A percentile compares a stretch with the other conserved stretches of the same genome.
Conservation (phyloP, 2,329 filamentous ascomycete genomes). For the Fusarium chuoi region DNA sequence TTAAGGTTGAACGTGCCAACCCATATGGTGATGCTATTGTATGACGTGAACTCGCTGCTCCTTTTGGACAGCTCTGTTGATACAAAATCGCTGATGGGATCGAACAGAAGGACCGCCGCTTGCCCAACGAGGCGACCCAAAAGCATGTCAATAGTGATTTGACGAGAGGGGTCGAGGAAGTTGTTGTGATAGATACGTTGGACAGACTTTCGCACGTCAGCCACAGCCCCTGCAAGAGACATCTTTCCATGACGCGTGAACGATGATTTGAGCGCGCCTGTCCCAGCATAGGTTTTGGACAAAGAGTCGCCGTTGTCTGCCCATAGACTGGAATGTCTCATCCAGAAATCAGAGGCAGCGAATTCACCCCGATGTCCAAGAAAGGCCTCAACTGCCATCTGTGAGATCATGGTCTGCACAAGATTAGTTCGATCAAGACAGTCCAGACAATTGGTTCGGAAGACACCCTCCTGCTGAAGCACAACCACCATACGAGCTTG, state of each 20-base stretch:
- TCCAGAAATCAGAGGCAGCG: constrained; percentile 85
- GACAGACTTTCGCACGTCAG: constrained; percentile 95
- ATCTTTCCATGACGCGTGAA: constrained; percentile 96
- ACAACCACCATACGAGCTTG: constrained; percentile 70
- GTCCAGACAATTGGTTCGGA: constrained; percentile 95
- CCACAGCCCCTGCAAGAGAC: constrained; percentile 90
- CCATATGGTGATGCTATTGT: constrained; percentile 79
- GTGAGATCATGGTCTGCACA: constrained; percentile 94
- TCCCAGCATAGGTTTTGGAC: constrained; percentile 96
- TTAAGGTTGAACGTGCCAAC: constrained; percentile 96
- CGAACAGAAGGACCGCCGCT: constrained; percentile 83
- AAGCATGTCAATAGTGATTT: constrained; percentile 94
- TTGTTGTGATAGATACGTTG: constrained; percentile 97
- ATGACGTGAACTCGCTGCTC: constrained; percentile 78
- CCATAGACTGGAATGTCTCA: constrained; percentile 92
- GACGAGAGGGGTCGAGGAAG: constrained; percentile 90
- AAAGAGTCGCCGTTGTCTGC: constrained; percentile 96
- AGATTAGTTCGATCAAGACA: constrained; percentile 96
- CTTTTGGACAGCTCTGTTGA: constrained; percentile 76
- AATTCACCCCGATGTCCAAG: constrained; percentile 76
- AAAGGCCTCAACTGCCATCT: constrained; percentile 90
- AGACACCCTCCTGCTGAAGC: constrained; percentile 93
- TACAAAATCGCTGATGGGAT: constrained; percentile 94
- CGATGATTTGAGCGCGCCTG: constrained; percentile 92
- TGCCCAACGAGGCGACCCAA: constrained; percentile 88